These are phyloP conservation scores for Botryobasidium botryosum DNA, from an alignment of 768 basidiomycete species.

Conservation along the genomic window DNA sequence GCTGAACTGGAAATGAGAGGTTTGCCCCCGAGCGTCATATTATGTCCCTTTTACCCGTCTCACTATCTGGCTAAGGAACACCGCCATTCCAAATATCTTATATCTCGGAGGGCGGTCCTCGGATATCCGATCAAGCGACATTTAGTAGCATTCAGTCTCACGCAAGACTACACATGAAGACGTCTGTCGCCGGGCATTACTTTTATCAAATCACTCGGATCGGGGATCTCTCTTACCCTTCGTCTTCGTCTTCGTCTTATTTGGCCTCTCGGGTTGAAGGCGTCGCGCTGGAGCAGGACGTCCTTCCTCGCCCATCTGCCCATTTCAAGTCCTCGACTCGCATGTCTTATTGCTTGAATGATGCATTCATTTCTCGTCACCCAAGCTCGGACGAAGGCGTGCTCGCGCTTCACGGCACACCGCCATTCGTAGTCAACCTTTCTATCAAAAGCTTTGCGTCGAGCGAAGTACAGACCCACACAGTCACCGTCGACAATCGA, in stretches of 20 bases:
- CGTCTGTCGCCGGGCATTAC: conserved; percentile 57
- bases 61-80: conserved; percentile 33
- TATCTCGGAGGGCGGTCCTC: neutral
- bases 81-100: conserved; percentile 71
- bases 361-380: conserved; percentile 41
- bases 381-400: conserved; percentile 35
- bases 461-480: conserved; percentile 42
- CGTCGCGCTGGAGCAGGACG: conserved; percentile 71
- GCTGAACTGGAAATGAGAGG: conserved; percentile 74
- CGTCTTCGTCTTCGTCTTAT: conserved; percentile 18
- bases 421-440: conserved; percentile 69
- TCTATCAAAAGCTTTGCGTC: conserved; percentile 61
- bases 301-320: conserved; percentile 64
- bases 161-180: conserved; percentile 68
- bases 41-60: neutral
- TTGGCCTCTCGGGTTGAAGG: conserved; percentile 21
- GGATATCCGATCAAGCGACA: conserved; percentile 45
- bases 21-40: conserved; percentile 17
- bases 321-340: conserved; percentile 51
- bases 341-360: conserved; percentile 60
- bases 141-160: conserved; percentile 73
- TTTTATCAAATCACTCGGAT: conserved; percentile 85
- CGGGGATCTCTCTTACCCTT: conserved; percentile 70
- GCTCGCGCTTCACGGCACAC: conserved; percentile 59
- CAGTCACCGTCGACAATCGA: conserved; percentile 29